Base-by-base conservation (phyloP, 148 eudicot genomes). In the Vaccinium vitisidaea region DNA sequence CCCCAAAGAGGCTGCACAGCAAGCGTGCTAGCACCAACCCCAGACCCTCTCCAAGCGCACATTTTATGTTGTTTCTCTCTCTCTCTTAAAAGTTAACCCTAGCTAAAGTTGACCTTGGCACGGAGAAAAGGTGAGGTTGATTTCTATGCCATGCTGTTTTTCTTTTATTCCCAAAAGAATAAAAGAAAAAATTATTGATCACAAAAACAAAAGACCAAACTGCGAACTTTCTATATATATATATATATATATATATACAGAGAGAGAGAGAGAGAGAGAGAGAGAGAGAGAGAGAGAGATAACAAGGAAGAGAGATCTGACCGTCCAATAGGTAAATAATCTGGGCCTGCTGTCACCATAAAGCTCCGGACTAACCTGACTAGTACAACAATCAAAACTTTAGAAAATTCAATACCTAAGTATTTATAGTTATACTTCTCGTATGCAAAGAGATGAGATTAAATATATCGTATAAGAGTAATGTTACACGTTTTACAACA, bases 361-460 rank as follows among this genome's bases (percentile, higher is more conserved):
- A 80, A 97, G 95, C 99, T 97, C 99, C 94, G 99, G 99, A 97
- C 99, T 97, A 91, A 97, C 99, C 99, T 97, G 96, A 94, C 99
- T 97, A 97, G 99, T 97, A 90, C 70, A 97, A 95, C 76, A 84
- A 95, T 95, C 89, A 88, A 89, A 84, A 81, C 94, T 92, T 97
- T 89, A 93, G 93, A 91, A 84, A 53, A 55, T 36, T 81, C 23
- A 49, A 46, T 13, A 80, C 54, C 52, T 58, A 75, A 75, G n/a
- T 7, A 1, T 8, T 61, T 43, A 36, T 43, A 4, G 46, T 43
- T 43, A 43, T 43, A 43, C 0, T 43, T 43, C 6, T 43, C 46
- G 46, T 5, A 43, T 3, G 7, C 6, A 6, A 43, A 43, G 5
- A 43, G 46, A 43, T 43, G 6, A 43, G 39, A 36, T 36, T 36